Evolutionary conservation across 257 asterid genomes (phyloP), one percentile per base, ranked within the genome.

Genomic region (Paraleonurus japonicus): DNA sequence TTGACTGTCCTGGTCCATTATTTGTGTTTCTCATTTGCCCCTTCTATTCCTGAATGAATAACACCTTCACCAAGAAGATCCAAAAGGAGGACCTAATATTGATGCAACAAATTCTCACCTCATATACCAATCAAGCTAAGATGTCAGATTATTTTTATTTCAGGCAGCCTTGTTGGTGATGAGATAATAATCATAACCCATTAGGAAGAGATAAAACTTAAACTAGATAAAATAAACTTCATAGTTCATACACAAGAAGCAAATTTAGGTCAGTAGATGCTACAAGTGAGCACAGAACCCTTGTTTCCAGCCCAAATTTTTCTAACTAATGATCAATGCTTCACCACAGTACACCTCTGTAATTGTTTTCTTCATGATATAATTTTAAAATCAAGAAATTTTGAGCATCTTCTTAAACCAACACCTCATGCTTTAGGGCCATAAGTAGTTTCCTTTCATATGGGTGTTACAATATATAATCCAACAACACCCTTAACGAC

Each of bases 21-120:
- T 66, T 48, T 10, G 4, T 13, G 9, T 50, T 50, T 50, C 32
- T 2, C 1, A 3, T 20, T 20, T 10, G 28, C 15, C 59, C 59
- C 27, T 39, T 26, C 9, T 50, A 10, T 28, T 65, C 35, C 41
- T 27, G 30, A 35, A 27, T 3, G 33, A 27, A 23, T 54, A 51
- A 8, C 45, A 57, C 26, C 48, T 66, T 72, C 16, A 63, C 53
- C 24, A 23, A 45, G 48, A 57, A 59, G 41, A 45, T 37, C 61
- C 51, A 53, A 47, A 15, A 5, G 30, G 26, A 58, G 47, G 53
- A 67, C 28, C 59, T 41, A 16, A 39, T 28, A 57, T 32, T 43
- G 47, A 55, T 33, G 39, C 51, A 43, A 57, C 5, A 23, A 15
- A 23, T 57, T 67, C 58, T 67, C 8, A 30, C 64, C 59, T 43